Base-by-base conservation (phyloP, 2,329 filamentous ascomycete species). In the Pyrenophora tritici-repentis region DNA sequence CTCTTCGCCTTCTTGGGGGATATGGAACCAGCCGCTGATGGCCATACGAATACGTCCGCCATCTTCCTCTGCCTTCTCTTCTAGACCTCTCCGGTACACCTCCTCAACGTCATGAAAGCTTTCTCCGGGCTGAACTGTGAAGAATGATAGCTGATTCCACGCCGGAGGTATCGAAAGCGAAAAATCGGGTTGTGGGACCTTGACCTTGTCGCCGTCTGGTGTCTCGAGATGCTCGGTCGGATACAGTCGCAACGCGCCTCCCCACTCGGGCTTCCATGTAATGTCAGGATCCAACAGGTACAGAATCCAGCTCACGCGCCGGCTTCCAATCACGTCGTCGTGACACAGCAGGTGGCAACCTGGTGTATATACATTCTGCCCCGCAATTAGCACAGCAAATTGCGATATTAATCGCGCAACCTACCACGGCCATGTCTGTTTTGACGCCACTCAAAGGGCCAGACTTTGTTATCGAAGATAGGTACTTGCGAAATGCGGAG, bases 51-150 rank as follows among this genome's bases (percentile, higher is more conserved):
- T 85, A 40, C 90, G 84, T 1, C 87, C 88, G 14, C 88, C 87
- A 51, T 92, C 83, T 68, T 82, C 73, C 81, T 85, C 70, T 81
- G 82, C 47, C 86, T 82, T 74, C 84, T 83, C 64, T 78, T 82
- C 70, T 78, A 79, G 53, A 71, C 80, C 58, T 77, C 79, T 66
- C 71, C 89, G 86, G 76, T 97, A 97, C 4, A 99, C 94, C 76
- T 99, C 94, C 76, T 97, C 93, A 47, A 99, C 94, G 72, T 99
- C 94, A 75, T 99, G 94, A 75, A 97, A 99, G 73, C 93, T 97
- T 81, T 96, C 87, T n/a, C 94, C 94, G 0, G 94, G 94, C 77
- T 97, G 91, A 6, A 99, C 95, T 14, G 92, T 91, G 74, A 99
- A 99, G 83, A 99, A 99, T 65, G 90, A 94, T 53, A 99, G 82